Percentiles rank a stretch among this genome's conserved stretches.
phyloP scores from a whole-genome alignment of 2,329 filamentous ascomycete species.

The Colletotrichum sp. region DNA sequence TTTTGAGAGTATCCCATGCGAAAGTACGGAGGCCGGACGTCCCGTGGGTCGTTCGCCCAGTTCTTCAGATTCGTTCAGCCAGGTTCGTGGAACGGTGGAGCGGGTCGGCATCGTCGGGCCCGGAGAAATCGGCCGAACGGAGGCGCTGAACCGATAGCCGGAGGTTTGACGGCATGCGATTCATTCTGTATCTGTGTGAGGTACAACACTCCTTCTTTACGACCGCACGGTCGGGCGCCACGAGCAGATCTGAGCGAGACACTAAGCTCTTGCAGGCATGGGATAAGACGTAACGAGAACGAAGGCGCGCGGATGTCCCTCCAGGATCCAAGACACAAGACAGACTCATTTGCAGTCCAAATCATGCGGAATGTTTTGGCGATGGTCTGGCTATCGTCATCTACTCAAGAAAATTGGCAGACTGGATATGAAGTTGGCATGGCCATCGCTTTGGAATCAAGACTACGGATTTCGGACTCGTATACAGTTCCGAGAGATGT shows the following conservation, averaged over 20 bases:
- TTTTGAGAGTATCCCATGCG: neutral
- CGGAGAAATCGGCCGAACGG: neutral
- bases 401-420: neutral
- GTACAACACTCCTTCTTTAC: neutral
- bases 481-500: neutral
- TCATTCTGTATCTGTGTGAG: neutral
- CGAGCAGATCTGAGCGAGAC: neutral
- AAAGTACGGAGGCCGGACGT: neutral
- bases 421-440: neutral
- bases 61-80: neutral
- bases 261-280: neutral
- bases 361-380: neutral
- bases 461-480: neutral
- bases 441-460: neutral
- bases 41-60: neutral
- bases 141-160: neutral
- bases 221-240: neutral
- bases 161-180: neutral
- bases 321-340: neutral
- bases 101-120: neutral
- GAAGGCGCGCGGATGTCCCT: neutral
- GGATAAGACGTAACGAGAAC: neutral
- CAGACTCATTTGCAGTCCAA: neutral
- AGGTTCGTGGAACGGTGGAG: neutral
- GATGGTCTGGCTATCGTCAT: neutral